These are phyloP conservation scores for Entonaema liquescens DNA, from an alignment of 495 filamentous ascomycete species.

Conservation along the genomic window DNA sequence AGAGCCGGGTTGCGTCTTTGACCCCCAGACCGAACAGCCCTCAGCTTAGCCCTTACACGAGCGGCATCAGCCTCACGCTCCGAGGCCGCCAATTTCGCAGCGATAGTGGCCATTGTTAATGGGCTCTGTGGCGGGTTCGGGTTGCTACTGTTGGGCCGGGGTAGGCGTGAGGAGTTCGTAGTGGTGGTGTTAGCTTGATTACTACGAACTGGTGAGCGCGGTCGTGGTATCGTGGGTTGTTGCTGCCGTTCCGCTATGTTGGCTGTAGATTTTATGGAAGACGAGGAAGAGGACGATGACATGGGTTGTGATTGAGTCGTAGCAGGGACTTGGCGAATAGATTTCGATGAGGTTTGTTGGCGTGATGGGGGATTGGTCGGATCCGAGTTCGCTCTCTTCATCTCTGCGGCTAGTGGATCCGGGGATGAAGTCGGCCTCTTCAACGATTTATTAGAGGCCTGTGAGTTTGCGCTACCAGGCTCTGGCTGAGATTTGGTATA, in stretches of 20 bases:
- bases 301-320: conserved; percentile 18
- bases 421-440: conserved; percentile 34
- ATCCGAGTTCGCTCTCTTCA: conserved; percentile 28
- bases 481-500: conserved; percentile 34
- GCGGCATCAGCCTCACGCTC: conserved; percentile 66
- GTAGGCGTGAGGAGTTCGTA: conserved; percentile 51
- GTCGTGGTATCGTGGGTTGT: conserved; percentile 39
- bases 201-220: conserved; percentile 25
- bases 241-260: conserved; percentile 13
- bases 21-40: conserved; percentile 51
- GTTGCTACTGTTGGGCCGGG: conserved; percentile 46
- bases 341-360: conserved; percentile 15
- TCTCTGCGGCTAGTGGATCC: conserved; percentile 18
- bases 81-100: conserved; percentile 63
- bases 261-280: neutral
- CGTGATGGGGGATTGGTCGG: conserved; percentile 8
- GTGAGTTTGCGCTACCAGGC: conserved; percentile 12
- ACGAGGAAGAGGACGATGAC: conserved; percentile 17
- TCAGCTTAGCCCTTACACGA: conserved; percentile 63
- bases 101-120: conserved; percentile 61
- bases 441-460: conserved; percentile 3
- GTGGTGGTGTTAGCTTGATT: conserved; percentile 26
- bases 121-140: conserved; percentile 58
- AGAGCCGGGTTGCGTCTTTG: conserved; percentile 12
- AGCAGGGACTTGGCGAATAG: conserved; percentile 2